Base-by-base conservation (phyloP, 495 filamentous ascomycete species). In the Copromyces sp. region DNA sequence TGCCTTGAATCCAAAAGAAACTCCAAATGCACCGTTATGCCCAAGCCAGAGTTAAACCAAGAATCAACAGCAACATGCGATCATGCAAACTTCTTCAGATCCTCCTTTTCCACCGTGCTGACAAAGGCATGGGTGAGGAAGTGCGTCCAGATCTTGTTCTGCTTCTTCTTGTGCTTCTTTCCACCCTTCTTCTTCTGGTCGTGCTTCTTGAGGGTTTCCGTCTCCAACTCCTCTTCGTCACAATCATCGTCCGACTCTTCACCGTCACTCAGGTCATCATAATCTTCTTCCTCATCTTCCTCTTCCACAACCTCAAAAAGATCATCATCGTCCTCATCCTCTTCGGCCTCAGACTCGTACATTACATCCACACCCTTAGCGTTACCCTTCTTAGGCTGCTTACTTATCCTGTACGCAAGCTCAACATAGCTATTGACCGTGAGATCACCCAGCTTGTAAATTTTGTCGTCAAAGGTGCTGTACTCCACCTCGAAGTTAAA, bases 401-500 rank as follows among this genome's bases (percentile, higher is more conserved):
- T 82, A 24, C 91, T 94, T 72, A 98, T 97, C 68, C 90, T 84
- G 39, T 87, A 85, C 4, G 95, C 95, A 20, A 99, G 86, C 40
- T 91, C 82, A 47, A 98, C 83, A 75, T 91, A 92, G 77, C 88
- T 96, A 71, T 86, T 87, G 68, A 97, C 93, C 2, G 94, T 98
- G 80, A 99, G 82, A 76, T 98, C 95, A 61, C 88, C 83, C 80
- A 98, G 82, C 72, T 86, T 86, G 78, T 92, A 98, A 2, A 90
- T 79, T 44, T 89, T 84, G 78, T 97, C 96, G 38, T 88, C 83
- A 68, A 85, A 89, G 0, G 93, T 97, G 77, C 90, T 87, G 78
- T 99, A 98, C 81, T 97, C 95, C 59, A 98, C 83, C 77, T 97
- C 86, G 78, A 86, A 99, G 38, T 85, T 75, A 78, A 97, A 92